phyloP scores from a whole-genome alignment of 345 rosid genomes.

The Psidium friedrichsthalianum region DNA sequence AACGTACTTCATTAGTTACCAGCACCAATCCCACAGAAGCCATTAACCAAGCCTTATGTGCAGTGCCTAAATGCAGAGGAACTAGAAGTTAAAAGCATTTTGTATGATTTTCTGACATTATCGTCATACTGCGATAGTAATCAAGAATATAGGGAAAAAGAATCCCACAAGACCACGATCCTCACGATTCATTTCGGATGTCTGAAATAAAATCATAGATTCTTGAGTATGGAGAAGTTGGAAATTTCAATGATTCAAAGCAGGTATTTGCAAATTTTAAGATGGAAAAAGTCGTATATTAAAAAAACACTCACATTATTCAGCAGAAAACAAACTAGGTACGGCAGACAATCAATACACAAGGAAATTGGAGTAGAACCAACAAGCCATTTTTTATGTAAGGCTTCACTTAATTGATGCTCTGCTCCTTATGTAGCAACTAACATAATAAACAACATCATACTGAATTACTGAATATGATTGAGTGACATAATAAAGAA shows the following conservation, averaged over 20 bases:
- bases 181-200: background rate
- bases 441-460: background rate
- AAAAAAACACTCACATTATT: background rate
- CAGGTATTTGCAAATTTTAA: background rate
- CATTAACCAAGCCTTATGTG: background rate
- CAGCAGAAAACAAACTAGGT: background rate
- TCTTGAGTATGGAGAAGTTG: background rate
- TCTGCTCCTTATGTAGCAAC: background rate
- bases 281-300: background rate
- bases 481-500: background rate
- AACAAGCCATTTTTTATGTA: background rate
- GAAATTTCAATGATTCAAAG: background rate
- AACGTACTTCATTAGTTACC: background rate
- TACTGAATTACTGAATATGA: background rate
- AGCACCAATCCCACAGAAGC: background rate
- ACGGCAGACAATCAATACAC: background rate
- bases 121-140: background rate
- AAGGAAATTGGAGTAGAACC: background rate
- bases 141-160: background rate
- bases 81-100: background rate
- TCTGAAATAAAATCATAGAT: background rate
- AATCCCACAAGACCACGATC: background rate
- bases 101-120: background rate
- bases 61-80: background rate
- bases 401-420: background rate